Evolutionary conservation across 1,139 yeast species (phyloP).

Genomic region (Magnusiomyces clavatus): DNA sequence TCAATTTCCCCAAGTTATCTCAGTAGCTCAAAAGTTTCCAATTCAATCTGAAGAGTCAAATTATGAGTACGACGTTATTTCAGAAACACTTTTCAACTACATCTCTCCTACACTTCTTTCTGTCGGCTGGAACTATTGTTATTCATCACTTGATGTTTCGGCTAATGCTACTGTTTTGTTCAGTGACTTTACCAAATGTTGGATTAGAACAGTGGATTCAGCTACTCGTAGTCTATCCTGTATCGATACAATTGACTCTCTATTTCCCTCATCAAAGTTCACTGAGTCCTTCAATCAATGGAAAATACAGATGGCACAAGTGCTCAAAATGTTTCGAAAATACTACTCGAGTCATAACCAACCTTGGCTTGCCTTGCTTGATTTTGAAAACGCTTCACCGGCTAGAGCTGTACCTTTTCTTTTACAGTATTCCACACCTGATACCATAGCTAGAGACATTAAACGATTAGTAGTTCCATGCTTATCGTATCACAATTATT

Average conservation of each 20-base stretch:
- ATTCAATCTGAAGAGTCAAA: neutral
- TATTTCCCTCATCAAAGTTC: neutral
- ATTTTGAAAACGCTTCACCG: slow-evolving; percentile 3
- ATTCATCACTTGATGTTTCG: neutral
- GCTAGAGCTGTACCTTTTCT: slow-evolving; percentile 1
- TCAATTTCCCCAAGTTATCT: neutral
- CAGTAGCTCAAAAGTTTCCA: neutral
- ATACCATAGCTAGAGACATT: neutral
- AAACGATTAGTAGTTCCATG: slow-evolving; percentile 2
- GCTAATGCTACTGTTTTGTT: neutral
- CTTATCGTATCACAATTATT: neutral
- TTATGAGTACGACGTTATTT: neutral
- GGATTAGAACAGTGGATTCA: neutral
- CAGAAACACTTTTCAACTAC: neutral
- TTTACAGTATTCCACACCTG: slow-evolving; percentile 2
- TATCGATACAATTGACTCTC: neutral
- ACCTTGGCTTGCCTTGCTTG: slow-evolving; percentile 5
- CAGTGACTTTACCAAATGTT: slow-evolving; percentile 1
- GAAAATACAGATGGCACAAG: neutral
- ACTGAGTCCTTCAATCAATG: neutral
- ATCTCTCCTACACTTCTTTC: neutral
- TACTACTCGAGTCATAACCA: slow-evolving; percentile 4
- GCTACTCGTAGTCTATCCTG: neutral
- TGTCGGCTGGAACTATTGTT: slow-evolving; percentile 2
- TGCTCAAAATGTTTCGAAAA: neutral